Evolutionary conservation across 495 filamentous ascomycete species (phyloP), one percentile per base, ranked within the genome.

Genomic region (Opeltia flavorubescens): DNA sequence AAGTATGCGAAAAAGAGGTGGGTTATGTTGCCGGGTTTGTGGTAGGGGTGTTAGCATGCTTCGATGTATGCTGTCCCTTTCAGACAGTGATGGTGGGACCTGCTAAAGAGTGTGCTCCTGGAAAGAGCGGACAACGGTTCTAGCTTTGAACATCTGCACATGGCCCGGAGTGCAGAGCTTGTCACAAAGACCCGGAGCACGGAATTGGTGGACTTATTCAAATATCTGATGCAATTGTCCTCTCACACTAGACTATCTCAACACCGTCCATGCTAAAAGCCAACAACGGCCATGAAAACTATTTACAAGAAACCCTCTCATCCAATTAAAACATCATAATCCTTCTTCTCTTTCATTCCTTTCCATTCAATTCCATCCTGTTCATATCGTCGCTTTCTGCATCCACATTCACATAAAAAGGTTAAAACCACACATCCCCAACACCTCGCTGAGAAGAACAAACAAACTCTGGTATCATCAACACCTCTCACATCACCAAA

Each of bases 1-100:
- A 81, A 78, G 62, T 98, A 98, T 63, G 84, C 83, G 76, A 81
- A 78, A 68, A 95, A 95, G 82, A 74, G 75, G 50, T 83, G 67
- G 57, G 72, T 70, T 46, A 82, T 98, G 64, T 51, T 96, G 20
- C 88, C 91, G 18, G 82, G 81, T 18, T 49, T 81, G 20, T 68
- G 66, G 53, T 81, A 69, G 52, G 13, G 18, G 17, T n/a, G n/a
- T n/a, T 31, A 6, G 29, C 13, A 13, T 31, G 29, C 13, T 6
- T 31, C 29, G 29, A 31, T 6, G 6, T 31, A 13, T 31, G 29
- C 6, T 6, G 29, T 31, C 29, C n/a, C n/a, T n/a, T n/a, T n/a
- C n/a, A n/a, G n/a, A n/a, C n/a, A n/a, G n/a, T n/a, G n/a, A n/a
- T n/a, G n/a, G n/a, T n/a, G n/a, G n/a, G n/a, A n/a, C n/a, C n/a